Base-by-base conservation (phyloP, 768 basidiomycete genomes). In the Termitomyces sp. region DNA sequence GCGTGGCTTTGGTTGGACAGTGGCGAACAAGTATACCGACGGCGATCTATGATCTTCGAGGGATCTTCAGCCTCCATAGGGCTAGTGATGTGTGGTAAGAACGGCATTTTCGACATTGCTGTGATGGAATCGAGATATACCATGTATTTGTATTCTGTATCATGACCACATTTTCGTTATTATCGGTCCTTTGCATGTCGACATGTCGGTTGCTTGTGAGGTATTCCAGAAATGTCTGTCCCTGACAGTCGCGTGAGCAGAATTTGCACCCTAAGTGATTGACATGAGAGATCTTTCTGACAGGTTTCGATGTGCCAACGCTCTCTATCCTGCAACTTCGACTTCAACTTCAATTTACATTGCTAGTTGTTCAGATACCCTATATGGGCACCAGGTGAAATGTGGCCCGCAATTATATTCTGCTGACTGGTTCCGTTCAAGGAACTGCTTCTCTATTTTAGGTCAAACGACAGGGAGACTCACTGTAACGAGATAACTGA, bases 61-160 rank as follows among this genome's bases (percentile, higher is more conserved):
- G 84, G 20, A 78, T 86, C 55, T 86, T 86, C 71, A 83, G 84
- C 66, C 69, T 86, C 72, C 75, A 69, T 42, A 84, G 79, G 67
- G 67, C 56, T 44, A 59, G 62, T 41, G 62, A 62, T n/a, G 51
- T 58, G 41, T 67, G 53, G 60, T 39, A 37, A 39, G 29, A 50
- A 48, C 62, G 57, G 31, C 41, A 22, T 42, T 28, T 31, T 46
- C 39, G 20, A 20, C 46, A 10, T 44, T 15, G n/a, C 16, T 52
- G 20, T 24, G 51, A 37, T 22, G 9, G 22, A 10, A 53, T 22
- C 15, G n/a, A 16, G 31, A 26, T 52, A 8, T 26, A 47, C 18
- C 4, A 37, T 10, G 37, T 6, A 12, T n/a, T 12, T 37, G 16
- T 10, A 37, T 12, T 51, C 4, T 50, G 33, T 33, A 50, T 15